Evolutionary conservation across 306 rosid species (phyloP).

Genomic region (Lathyrus aphaca): DNA sequence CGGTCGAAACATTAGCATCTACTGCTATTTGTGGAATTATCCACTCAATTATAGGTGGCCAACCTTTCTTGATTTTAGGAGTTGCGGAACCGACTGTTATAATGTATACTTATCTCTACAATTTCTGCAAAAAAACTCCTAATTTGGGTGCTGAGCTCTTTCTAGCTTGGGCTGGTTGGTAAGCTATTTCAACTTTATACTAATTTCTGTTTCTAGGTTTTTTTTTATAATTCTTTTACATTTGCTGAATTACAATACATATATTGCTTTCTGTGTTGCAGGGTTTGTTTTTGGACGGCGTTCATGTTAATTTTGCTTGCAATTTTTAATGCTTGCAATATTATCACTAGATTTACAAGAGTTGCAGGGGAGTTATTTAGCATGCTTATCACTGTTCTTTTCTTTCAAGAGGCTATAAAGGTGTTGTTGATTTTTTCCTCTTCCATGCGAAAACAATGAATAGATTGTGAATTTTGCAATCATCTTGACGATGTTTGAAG

Average conservation of each 20-base stretch:
- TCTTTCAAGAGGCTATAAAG: constrained; percentile 89
- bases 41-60: constrained; percentile 90
- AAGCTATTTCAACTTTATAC: constrained; percentile 24
- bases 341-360: constrained; percentile 84
- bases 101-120: constrained; percentile 78
- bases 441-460: constrained; percentile 3
- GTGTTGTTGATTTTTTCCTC: constrained; percentile 45
- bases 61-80: constrained; percentile 88
- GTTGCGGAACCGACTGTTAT: constrained; percentile 98
- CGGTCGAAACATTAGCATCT: constrained; percentile 89
- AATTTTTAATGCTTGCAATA: constrained; percentile 69
- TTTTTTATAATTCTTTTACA: too few relatives aligned
- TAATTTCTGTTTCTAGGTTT: not conserved
- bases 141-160: constrained; percentile 64
- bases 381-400: constrained; percentile 83
- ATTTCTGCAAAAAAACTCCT: constrained; percentile 57
- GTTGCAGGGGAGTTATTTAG: constrained; percentile 85
- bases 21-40: constrained; percentile 88
- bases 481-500: constrained; percentile 37
- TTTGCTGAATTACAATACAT: not conserved
- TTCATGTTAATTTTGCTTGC: constrained; percentile 72
- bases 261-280: constrained; percentile 43
- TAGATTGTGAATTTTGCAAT: constrained; percentile 22
- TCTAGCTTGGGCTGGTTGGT: constrained; percentile 87
- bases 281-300: constrained; percentile 93